Conservation (phyloP, 2,329 filamentous ascomycete species). For the Neonectria sp. region DNA sequence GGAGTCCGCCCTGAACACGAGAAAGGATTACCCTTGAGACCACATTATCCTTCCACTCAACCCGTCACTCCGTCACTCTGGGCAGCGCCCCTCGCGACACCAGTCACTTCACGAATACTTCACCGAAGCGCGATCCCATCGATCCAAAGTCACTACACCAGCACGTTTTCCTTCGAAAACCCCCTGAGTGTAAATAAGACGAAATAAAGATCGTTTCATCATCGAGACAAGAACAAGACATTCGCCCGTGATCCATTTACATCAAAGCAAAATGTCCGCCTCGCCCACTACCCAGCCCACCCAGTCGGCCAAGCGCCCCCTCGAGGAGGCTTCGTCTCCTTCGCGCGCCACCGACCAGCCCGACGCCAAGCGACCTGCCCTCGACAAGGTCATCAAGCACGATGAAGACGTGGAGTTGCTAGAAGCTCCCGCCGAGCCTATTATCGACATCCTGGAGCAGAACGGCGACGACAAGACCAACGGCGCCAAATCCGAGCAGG, state of each 20-base stretch:
- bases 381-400: constrained; percentile 90
- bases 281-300: constrained; percentile 76
- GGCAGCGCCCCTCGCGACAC: constrained; percentile 54
- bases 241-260: constrained; percentile 46
- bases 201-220: constrained; percentile 54
- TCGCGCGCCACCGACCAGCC: constrained; percentile 93
- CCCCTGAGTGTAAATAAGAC: constrained; percentile 87
- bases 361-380: constrained; percentile 94
- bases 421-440: constrained; percentile 51
- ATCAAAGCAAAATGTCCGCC: constrained; percentile 76
- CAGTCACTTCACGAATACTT: constrained; percentile 58
- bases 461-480: constrained; percentile 67
- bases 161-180: constrained; percentile 94
- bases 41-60: constrained; percentile 48
- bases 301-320: constrained; percentile 88
- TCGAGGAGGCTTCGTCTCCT: constrained; percentile 97
- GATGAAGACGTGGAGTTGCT: constrained; percentile 68
- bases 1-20: constrained; percentile 49
- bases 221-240: constrained; percentile 39
- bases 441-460: constrained; percentile 60
- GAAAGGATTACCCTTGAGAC: constrained; percentile 48
- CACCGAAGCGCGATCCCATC: constrained; percentile 60
- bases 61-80: constrained; percentile 51
- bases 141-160: constrained; percentile 77
- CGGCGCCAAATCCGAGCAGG: constrained; percentile 59